Percentiles rank a stretch among this genome's conserved stretches.
These are phyloP conservation scores for Entonaema liquescens DNA, from an alignment of 495 filamentous ascomycete genomes.

Conservation along the genomic window DNA sequence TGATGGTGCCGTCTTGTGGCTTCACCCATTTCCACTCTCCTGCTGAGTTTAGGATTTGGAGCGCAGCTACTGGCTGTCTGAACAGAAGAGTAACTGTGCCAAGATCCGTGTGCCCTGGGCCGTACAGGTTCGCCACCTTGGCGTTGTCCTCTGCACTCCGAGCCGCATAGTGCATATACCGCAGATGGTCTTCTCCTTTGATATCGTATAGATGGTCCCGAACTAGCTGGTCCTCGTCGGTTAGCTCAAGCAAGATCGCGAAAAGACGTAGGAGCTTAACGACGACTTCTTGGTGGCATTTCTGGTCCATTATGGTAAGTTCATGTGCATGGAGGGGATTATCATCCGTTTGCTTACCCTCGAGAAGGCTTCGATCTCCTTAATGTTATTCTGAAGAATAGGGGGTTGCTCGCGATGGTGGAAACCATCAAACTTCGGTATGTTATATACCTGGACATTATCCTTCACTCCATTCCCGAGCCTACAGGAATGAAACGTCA, in stretches of 20 bases:
- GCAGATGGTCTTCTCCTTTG: conserved; percentile 60
- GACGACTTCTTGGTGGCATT: conserved; percentile 61
- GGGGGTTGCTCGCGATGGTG: conserved; percentile 53
- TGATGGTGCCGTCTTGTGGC: conserved; percentile 61
- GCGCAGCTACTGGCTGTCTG: conserved; percentile 60
- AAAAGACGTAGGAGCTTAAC: conserved; percentile 61
- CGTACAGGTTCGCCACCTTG: conserved; percentile 53
- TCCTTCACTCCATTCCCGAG: conserved; percentile 57
- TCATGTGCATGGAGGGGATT: neutral
- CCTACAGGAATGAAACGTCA: conserved; percentile 27
- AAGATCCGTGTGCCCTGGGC: conserved; percentile 62
- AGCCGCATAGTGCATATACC: conserved; percentile 62
- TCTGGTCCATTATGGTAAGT: conserved; percentile 34
- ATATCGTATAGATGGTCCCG: conserved; percentile 58
- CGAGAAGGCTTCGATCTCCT: conserved; percentile 54
- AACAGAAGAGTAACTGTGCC: conserved; percentile 65
- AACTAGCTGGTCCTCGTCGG: conserved; percentile 59
- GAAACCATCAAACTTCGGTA: conserved; percentile 59
- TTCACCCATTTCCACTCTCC: conserved; percentile 60
- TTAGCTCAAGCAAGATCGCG: conserved; percentile 61
- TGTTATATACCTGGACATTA: conserved; percentile 63
- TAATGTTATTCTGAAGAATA: conserved; percentile 44
- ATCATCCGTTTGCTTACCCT: conserved; percentile 42
- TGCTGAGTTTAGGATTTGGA: conserved; percentile 57
- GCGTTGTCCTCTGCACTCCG: conserved; percentile 56